Conservation (phyloP, 305 asterid genomes). For the Fraxinus xanthoxyloides region DNA sequence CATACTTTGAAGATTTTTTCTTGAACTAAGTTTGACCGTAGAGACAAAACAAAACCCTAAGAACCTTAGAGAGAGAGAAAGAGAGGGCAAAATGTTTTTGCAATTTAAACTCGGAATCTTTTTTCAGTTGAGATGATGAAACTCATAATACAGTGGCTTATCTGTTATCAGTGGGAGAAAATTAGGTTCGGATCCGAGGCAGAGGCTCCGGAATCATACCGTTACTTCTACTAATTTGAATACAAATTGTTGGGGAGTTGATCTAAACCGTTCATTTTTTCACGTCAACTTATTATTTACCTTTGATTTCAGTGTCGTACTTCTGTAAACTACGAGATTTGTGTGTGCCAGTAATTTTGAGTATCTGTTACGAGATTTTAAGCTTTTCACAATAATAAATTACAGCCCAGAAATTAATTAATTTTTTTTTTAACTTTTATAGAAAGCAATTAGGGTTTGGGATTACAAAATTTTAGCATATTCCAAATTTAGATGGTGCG, state of each 20-base stretch:
- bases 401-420: not conserved
- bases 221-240: conserved; percentile 58
- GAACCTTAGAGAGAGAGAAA: conserved; percentile 20
- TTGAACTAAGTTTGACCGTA: conserved; percentile 28
- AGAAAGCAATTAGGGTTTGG: conserved; percentile 20
- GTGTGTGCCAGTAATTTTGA: not conserved
- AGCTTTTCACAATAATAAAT: no score
- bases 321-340: not conserved
- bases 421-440: conserved; percentile 6
- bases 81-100: conserved; percentile 22
- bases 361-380: not conserved
- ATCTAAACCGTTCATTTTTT: conserved; percentile 34
- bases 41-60: conserved; percentile 28
- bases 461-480: conserved; percentile 9
- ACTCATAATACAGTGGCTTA: not conserved
- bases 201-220: conserved; percentile 56
- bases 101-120: conserved; percentile 23
- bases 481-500: not conserved
- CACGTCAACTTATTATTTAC: not conserved
- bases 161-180: conserved; percentile 8
- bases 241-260: conserved; percentile 49
- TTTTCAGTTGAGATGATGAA: conserved; percentile 21
- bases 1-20: conserved; percentile 34
- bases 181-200: conserved; percentile 51
- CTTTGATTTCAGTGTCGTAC: conserved; percentile 23